Base-by-base conservation (phyloP, 2,329 filamentous ascomycete species). In the Eutypa lata region DNA sequence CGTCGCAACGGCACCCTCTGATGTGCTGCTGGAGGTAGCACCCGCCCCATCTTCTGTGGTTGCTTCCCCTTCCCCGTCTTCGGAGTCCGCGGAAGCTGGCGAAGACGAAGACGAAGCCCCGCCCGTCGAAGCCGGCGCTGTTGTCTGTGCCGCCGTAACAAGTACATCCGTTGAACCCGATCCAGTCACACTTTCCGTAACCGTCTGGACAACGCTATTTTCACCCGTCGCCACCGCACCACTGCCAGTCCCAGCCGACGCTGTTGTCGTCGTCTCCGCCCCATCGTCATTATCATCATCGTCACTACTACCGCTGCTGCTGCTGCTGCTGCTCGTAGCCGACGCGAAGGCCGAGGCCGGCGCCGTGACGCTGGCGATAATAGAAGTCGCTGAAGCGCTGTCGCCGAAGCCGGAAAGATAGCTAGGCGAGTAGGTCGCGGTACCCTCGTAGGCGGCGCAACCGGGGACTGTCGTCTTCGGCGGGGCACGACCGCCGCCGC, bases 401-500 rank as follows among this genome's bases (percentile, higher is more conserved):
- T 49, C 48, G 31, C 62, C 62, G 35, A 65, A 68, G 10, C 66
- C 65, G 47, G 73, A 61, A 47, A 84, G 68, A 68, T 72, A 85
- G 44, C 65, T 71, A 8, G 81, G 79, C 52, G 73, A 73, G 67
- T 82, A 81, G 13, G 76, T 78, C 16, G 71, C 78, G 24, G 81
- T 83, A 57, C 83, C 83, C 2, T 65, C 61, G 72, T 87, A 86
- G 3, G 52, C 62, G 2, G 68, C 63, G 63, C 86, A 89, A 2
- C 84, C 85, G 1, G 85, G 85, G 21, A 84, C 79, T 24, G 76
- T 79, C 16, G 79, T 82, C 73, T 83, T 87, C 55, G 83, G 80
- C 3, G 85, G 82, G 8, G 84, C 86, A 45, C 80, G 76, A 51
- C 84, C 86, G 58, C 86, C 86, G 53, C 86, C 85, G 69, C 86